Conservation (phyloP, 768 basidiomycete genomes). For the Podaxis pistillaris region DNA sequence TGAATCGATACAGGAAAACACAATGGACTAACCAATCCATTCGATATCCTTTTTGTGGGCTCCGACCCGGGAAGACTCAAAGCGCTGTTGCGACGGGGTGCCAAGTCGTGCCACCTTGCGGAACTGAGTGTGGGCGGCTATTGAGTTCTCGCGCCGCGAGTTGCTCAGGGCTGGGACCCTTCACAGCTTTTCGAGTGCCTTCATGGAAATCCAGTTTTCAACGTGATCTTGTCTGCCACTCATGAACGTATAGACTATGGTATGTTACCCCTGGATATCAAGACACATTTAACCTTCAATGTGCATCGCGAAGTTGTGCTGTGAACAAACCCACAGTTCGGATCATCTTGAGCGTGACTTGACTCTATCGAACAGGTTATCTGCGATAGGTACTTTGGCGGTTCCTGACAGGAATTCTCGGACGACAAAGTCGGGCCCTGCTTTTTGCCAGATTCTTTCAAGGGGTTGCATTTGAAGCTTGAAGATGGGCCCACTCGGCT, state of each 20-base stretch:
- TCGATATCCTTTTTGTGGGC: background rate
- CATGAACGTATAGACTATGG: background rate
- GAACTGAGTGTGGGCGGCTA: background rate
- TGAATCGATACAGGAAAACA: constrained; percentile 12
- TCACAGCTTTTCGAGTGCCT: background rate
- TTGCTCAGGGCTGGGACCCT: background rate
- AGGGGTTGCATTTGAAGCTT: background rate
- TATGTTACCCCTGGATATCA: background rate
- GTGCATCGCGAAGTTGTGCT: background rate
- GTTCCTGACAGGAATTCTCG: too few species aligned
- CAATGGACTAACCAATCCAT: background rate
- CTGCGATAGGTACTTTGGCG: too few species aligned
- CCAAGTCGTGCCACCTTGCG: constrained; percentile 17
- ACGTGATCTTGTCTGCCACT: too few species aligned
- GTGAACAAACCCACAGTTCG: background rate
- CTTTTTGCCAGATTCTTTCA: too few species aligned
- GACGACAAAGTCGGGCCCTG: too few species aligned
- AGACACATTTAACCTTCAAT: background rate
- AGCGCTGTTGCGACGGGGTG: background rate
- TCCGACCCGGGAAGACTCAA: background rate
- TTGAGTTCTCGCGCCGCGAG: constrained; percentile 1
- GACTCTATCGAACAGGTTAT: background rate
- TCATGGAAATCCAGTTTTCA: too few species aligned
- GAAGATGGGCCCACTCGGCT: background rate
- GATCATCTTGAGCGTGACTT: constrained; percentile 29